Conservation (phyloP, 495 filamentous ascomycete genomes). For the Xylaria curta region DNA sequence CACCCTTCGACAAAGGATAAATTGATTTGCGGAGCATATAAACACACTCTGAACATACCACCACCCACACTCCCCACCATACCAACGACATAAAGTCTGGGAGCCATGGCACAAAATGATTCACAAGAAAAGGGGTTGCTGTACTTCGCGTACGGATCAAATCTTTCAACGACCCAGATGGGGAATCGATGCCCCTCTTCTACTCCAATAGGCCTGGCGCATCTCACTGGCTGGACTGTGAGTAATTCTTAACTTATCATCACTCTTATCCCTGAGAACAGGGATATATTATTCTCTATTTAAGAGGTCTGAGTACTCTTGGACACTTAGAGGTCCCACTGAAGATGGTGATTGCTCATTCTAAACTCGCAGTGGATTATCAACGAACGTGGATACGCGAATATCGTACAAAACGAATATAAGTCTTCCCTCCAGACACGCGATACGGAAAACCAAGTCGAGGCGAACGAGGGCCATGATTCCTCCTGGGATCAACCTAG, state of each 20-base stretch:
- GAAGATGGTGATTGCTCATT: background rate
- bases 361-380: slow-evolving; percentile 44
- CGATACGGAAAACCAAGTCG: background rate
- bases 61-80: background rate
- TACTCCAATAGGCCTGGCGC: slow-evolving; percentile 42
- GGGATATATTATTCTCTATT: background rate
- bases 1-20: background rate
- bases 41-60: too few species aligned
- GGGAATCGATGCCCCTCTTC: slow-evolving; percentile 45
- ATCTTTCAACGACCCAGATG: slow-evolving; percentile 52
- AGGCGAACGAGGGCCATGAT: background rate
- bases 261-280: background rate
- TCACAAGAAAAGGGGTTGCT: slow-evolving; percentile 9
- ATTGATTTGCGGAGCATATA: background rate
- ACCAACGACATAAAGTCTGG: background rate
- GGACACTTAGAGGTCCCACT: background rate
- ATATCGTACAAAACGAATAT: slow-evolving; percentile 36
- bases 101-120: background rate
- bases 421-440: background rate
- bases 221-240: slow-evolving; percentile 42
- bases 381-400: slow-evolving; percentile 52
- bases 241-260: background rate
- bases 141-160: slow-evolving; percentile 53
- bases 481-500: background rate
- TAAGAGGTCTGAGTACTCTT: background rate